Percentiles rank a stretch among this genome's conserved stretches.
phyloP scores from a whole-genome alignment of 2,329 filamentous ascomycete species.

The Pestalotiopsis sp. region DNA sequence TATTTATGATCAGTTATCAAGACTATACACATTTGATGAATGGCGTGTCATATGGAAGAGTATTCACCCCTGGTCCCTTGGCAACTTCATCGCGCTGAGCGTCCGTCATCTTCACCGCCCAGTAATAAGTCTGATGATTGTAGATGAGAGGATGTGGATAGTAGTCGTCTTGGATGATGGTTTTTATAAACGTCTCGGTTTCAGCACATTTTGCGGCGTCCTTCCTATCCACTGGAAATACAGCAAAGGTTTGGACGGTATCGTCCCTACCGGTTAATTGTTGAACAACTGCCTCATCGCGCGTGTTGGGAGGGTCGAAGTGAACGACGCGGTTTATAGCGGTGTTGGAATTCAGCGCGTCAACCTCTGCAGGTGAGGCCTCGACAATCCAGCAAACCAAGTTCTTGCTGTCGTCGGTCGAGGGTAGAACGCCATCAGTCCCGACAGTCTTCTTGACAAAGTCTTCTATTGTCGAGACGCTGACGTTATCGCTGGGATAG shows the following conservation, averaged over 20 bases:
- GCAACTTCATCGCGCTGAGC: neutral
- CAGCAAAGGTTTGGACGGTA: neutral
- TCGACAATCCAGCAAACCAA: neutral
- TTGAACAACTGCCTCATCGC: neutral
- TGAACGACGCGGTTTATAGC: neutral
- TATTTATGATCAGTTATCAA: neutral
- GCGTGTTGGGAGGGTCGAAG: neutral
- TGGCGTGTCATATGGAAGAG: neutral
- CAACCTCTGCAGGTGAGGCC: neutral
- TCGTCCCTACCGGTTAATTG: neutral
- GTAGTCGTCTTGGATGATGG: neutral
- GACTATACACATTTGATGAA: neutral
- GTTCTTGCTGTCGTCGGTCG: neutral
- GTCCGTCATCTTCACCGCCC: neutral
- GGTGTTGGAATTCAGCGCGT: neutral
- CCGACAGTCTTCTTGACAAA: constrained; percentile 1
- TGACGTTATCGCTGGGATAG: neutral
- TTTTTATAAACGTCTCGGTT: neutral
- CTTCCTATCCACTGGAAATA: neutral
- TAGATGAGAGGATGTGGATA: neutral
- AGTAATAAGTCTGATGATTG: neutral
- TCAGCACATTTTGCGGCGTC: neutral
- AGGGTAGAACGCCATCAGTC: neutral
- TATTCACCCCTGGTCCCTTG: neutral
- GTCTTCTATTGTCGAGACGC: neutral